These are phyloP conservation scores for Phytophthora vignae DNA, from an alignment of 352 stramenopile genomes.

Conservation along the genomic window DNA sequence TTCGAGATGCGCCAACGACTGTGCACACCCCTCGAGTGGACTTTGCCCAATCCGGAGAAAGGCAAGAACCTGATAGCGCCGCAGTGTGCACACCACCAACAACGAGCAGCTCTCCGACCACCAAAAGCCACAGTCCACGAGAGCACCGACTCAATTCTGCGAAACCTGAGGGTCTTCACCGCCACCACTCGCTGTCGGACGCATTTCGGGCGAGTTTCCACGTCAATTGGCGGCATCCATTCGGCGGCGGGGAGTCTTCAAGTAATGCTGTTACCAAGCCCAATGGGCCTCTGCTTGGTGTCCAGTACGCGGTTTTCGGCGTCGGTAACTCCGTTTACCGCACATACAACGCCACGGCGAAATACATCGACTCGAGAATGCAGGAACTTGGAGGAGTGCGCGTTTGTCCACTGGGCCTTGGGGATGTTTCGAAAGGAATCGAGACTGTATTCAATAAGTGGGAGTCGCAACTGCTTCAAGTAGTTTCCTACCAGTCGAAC, in stretches of 20 bases:
- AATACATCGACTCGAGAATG: slow-evolving; percentile 83
- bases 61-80: not conserved
- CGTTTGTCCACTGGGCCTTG: slow-evolving; percentile 81
- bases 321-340: slow-evolving; percentile 96
- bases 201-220: slow-evolving; percentile 10
- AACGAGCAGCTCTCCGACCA: not conserved
- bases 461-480: slow-evolving; percentile 70
- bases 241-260: slow-evolving; percentile 4
- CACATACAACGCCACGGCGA: slow-evolving; percentile 95
- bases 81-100: not conserved
- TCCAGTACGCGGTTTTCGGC: slow-evolving; percentile 79
- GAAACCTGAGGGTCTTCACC: slow-evolving; percentile 9
- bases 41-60: not conserved
- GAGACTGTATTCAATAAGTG: slow-evolving; percentile 78
- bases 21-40: not conserved
- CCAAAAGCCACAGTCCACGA: slow-evolving; percentile 1
- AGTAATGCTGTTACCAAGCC: slow-evolving; percentile 1
- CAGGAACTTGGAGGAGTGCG: slow-evolving; percentile 74
- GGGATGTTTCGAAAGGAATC: slow-evolving; percentile 91
- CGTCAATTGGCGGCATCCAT: slow-evolving; percentile 18
- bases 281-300: slow-evolving; percentile 8
- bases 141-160: not conserved
- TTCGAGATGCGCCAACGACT: slow-evolving; percentile 42
- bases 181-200: slow-evolving; percentile 21
- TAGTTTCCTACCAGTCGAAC: slow-evolving; percentile 14